Percentiles rank a stretch among this genome's conserved stretches.
phyloP scores from a whole-genome alignment of 805 yeast species.

The Teunomyces cretensis region DNA sequence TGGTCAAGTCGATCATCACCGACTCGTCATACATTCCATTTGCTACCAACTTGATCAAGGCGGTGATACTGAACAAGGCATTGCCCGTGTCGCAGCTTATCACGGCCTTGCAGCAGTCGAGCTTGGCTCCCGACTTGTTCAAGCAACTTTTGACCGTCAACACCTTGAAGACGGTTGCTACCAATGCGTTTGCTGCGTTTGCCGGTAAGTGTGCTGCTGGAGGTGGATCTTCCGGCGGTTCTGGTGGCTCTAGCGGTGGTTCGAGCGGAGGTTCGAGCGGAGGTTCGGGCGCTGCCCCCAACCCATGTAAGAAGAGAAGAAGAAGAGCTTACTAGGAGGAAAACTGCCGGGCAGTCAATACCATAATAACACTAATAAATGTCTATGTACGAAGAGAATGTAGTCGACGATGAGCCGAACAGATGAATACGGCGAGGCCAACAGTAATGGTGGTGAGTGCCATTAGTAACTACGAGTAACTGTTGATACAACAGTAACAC shows the following conservation, averaged over 20 bases:
- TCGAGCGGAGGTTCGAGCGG: slow-evolving; percentile 5
- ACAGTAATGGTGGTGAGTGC: too few species aligned
- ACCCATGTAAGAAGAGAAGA: slow-evolving; percentile 30
- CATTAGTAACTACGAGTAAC: too few species aligned
- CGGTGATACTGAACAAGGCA: slow-evolving; percentile 30
- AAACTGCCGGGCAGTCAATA: background rate
- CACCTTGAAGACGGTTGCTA: slow-evolving; percentile 33
- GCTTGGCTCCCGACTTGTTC: slow-evolving; percentile 33
- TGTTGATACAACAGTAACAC: too few species aligned
- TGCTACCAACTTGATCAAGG: slow-evolving; percentile 32
- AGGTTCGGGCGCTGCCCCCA: slow-evolving; percentile 7
- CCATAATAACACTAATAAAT: background rate
- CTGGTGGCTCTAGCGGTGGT: background rate
- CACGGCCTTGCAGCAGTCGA: slow-evolving; percentile 32
- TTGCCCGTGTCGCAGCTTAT: slow-evolving; percentile 26
- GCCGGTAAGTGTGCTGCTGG: slow-evolving; percentile 28
- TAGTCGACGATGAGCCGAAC: too few species aligned
- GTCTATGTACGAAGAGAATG: background rate
- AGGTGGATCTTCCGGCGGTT: background rate
- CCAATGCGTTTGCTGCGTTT: slow-evolving; percentile 39
- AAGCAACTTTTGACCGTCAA: slow-evolving; percentile 30
- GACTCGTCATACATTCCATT: slow-evolving; percentile 36
- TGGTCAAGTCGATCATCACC: slow-evolving; percentile 39
- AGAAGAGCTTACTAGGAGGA: slow-evolving; percentile 29
- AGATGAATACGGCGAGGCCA: too few species aligned